Evolutionary conservation across 345 rosid species (phyloP).

Genomic region (Corymbia maculata): DNA sequence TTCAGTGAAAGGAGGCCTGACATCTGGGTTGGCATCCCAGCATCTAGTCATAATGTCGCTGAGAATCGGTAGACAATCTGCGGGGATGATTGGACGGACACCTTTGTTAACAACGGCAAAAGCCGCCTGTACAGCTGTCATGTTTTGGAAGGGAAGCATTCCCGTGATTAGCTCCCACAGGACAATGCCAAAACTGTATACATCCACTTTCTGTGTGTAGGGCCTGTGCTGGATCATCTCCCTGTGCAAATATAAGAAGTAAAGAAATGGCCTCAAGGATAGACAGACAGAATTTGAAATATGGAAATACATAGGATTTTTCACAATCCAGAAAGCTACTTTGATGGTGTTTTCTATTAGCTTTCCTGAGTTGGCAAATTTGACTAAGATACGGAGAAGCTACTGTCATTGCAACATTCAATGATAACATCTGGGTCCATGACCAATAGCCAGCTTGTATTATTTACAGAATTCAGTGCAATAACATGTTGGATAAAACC

Average conservation of each 20-base stretch:
- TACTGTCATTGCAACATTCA: background rate
- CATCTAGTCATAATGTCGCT: conserved; percentile 25
- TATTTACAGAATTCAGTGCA: background rate
- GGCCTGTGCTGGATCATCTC: conserved; percentile 40
- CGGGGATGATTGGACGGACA: conserved; percentile 20
- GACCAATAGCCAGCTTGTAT: background rate
- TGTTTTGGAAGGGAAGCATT: conserved; percentile 29
- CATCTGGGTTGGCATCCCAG: conserved; percentile 35
- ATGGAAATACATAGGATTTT: background rate
- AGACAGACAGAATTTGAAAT: background rate
- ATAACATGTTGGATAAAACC: background rate
- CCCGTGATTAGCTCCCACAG: conserved; percentile 41
- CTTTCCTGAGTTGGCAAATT: background rate
- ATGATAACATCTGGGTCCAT: background rate
- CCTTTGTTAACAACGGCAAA: conserved; percentile 38
- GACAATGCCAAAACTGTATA: conserved; percentile 39
- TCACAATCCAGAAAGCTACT: background rate
- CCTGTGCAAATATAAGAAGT: conserved; percentile 2
- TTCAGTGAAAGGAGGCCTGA: conserved; percentile 23
- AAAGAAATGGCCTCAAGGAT: background rate
- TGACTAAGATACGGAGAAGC: background rate
- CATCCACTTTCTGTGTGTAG: conserved; percentile 37
- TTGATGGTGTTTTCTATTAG: background rate
- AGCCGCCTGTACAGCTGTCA: conserved; percentile 42
- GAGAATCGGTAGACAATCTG: conserved; percentile 24